phyloP scores from a whole-genome alignment of 805 yeast genomes.

The Blastobotrys muscicola region DNA sequence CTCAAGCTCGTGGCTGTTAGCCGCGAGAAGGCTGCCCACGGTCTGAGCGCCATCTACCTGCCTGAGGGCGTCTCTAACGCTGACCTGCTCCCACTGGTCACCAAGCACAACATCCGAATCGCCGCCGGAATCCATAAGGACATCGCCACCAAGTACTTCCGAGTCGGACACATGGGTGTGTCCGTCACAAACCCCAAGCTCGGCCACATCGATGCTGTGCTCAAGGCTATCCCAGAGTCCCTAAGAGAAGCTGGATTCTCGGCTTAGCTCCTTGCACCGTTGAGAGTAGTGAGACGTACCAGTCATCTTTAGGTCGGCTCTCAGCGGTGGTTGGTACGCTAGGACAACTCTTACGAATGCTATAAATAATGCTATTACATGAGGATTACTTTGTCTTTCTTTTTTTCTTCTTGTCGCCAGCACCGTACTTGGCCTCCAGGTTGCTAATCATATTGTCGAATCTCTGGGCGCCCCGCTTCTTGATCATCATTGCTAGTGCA shows the following conservation, averaged over 20 bases:
- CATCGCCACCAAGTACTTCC: constrained; percentile 70
- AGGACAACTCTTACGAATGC: too few species aligned
- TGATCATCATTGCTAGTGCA: constrained; percentile 30
- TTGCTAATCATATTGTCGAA: constrained; percentile 20
- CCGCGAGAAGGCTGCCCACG: constrained; percentile 66
- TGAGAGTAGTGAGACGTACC: too few species aligned
- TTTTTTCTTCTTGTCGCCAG: constrained; percentile 6
- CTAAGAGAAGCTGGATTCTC: constrained; percentile 1
- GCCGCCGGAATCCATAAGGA: constrained; percentile 89
- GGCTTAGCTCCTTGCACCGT: too few species aligned
- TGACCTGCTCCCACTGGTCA: constrained; percentile 48
- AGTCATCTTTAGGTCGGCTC: too few species aligned
- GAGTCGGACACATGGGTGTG: constrained; percentile 96
- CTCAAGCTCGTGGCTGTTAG: constrained; percentile 58
- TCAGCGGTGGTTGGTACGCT: too few species aligned
- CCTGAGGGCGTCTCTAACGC: constrained; percentile 66
- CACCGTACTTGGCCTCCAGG: constrained; percentile 28
- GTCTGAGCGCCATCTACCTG: constrained; percentile 75
- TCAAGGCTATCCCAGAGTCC: constrained; percentile 11
- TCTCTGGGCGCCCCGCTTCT: constrained; percentile 22
- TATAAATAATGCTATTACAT: not conserved
- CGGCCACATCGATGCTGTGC: constrained; percentile 44
- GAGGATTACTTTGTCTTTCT: not conserved
- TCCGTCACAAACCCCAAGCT: constrained; percentile 50
- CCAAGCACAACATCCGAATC: constrained; percentile 58